Evolutionary conservation across 192 early-diverging fungal species (phyloP).

Genomic region (Coemansia guatemalensis): DNA sequence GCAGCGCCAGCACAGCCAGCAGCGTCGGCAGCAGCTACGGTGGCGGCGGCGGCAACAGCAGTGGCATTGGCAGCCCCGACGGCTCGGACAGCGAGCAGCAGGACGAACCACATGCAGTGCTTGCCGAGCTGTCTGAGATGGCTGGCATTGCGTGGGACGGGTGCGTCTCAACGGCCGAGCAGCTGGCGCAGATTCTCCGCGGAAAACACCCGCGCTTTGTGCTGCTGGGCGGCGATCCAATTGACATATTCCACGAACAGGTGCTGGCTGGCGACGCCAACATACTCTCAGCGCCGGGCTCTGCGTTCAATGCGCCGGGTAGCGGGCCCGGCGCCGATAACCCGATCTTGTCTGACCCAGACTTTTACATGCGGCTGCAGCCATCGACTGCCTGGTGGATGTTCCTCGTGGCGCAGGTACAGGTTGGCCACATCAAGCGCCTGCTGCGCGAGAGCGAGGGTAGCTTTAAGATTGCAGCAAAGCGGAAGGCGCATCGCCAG

Average conservation of each 20-base stretch:
- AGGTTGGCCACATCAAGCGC: conserved; percentile 54
- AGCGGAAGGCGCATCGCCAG: conserved; percentile 21
- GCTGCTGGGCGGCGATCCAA: conserved; percentile 32
- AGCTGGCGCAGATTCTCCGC: conserved; percentile 50
- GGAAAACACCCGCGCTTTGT: conserved; percentile 54
- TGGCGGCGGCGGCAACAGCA: conserved; percentile 25
- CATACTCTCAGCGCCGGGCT: conserved; percentile 46
- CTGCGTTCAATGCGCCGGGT: conserved; percentile 50
- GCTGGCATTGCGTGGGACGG: conserved; percentile 50
- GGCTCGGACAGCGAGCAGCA: not conserved
- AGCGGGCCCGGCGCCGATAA: conserved; percentile 52
- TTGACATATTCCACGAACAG: conserved; percentile 43
- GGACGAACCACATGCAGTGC: conserved; percentile 24
- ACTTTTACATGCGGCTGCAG: conserved; percentile 55
- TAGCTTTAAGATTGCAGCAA: conserved; percentile 41
- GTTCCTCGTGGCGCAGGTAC: conserved; percentile 52
- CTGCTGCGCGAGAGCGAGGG: conserved; percentile 51
- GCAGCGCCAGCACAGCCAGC: conserved; percentile 21
- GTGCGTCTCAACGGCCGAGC: conserved; percentile 53
- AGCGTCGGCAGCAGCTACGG: conserved; percentile 40
- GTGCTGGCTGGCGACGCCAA: conserved; percentile 44
- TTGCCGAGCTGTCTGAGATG: conserved; percentile 40
- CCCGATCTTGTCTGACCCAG: conserved; percentile 49
- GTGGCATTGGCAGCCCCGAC: conserved; percentile 47
- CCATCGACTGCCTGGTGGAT: conserved; percentile 56